phyloP scores from a whole-genome alignment of 2,329 filamentous ascomycete genomes.

The Dothistroma pini region DNA sequence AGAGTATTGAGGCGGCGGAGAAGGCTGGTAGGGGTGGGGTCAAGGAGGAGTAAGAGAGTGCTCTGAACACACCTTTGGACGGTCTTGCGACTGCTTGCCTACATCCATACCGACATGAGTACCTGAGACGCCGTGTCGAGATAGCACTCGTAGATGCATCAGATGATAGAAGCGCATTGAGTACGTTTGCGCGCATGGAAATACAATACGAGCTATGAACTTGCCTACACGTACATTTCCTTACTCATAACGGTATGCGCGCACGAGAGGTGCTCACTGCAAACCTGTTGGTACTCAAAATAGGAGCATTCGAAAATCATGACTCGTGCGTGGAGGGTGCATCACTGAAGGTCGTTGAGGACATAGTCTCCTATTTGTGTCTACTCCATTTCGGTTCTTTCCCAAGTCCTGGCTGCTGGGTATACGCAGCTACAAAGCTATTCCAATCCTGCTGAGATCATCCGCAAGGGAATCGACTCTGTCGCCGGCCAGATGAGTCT shows the following conservation, averaged over 20 bases:
- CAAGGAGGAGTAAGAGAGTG: conserved; percentile 48
- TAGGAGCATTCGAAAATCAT: no score
- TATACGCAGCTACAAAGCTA: neutral
- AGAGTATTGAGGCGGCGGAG: conserved; percentile 53
- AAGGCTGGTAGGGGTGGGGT: conserved; percentile 48
- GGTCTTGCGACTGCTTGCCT: neutral
- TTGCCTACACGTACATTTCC: neutral
- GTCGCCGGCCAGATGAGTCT: neutral
- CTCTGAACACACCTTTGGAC: neutral
- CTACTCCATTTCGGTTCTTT: neutral
- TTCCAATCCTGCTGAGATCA: neutral
- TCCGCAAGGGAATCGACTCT: no score
- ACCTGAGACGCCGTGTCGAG: neutral
- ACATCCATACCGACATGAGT: neutral
- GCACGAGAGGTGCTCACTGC: no score
- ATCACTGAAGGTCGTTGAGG: neutral
- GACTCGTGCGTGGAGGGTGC: no score
- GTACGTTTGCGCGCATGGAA: neutral
- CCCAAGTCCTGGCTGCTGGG: neutral
- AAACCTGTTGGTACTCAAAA: no score
- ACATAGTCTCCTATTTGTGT: neutral
- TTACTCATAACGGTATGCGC: neutral
- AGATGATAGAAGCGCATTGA: neutral
- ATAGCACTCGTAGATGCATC: neutral
- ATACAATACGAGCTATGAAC: neutral